Base-by-base conservation (phyloP, 495 filamentous ascomycete genomes). In the Penicillium subrubescens region DNA sequence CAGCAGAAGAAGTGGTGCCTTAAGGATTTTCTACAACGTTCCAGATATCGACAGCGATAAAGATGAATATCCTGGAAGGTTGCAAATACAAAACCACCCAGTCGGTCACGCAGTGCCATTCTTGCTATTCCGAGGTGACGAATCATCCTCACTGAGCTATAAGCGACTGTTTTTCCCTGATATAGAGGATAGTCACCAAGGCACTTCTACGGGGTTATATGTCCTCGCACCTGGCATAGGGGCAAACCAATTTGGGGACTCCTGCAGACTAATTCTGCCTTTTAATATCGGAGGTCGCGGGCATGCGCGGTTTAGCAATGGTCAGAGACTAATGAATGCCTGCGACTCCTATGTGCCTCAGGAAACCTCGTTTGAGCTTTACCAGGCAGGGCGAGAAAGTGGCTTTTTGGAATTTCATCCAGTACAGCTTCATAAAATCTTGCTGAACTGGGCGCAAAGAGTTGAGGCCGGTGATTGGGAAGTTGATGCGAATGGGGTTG, bases 391-490 rank as follows among this genome's bases (percentile, higher is more conserved):
- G 3, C 8, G 17, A 51, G 1, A 51, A 8, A 66, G 44, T 61
- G 60, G 65, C 10, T 57, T 60, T 61, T 23, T 52, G 14, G 35
- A 41, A 19, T 7, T 8, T n/a, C 29, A 33, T 41, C 19, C 25
- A 54, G 62, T 57, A 14, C 41, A 63, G 10, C 41, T 67, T 33
- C 57, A 67, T 15, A 63, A 63, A 34, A 52, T 67, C 2, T 15
- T 67, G 14, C 14, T 50, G 52, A 67, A 52, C 8, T 67, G 61
- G 65, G 65, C 57, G 17, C 57, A 60, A 27, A 34, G 57, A 23
- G 65, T 67, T 10, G 61, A 67, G 50, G 44, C 19, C 44, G 65
- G 65, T 57, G 61, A 67, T 63, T 67, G 61, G 65, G 41, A 60
- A 21, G 57, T 67, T 31, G 34, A 43, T 44, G 57, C 57, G 29